Conservation (phyloP, 2,329 filamentous ascomycete genomes). For the Amauroascus verrucosus region DNA sequence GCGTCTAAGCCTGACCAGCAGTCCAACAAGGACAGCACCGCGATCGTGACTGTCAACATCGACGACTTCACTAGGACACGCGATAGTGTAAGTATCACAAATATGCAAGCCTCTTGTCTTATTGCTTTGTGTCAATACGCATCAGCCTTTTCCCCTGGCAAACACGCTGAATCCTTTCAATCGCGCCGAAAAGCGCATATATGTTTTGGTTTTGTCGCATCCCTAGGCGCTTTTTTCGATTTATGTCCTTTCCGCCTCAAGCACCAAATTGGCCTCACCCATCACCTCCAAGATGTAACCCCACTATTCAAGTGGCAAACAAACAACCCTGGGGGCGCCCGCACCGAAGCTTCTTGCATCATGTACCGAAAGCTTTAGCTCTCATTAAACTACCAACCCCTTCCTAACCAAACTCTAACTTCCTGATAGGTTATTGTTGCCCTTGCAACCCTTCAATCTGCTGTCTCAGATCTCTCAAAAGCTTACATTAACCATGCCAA, state of each 20-base stretch:
- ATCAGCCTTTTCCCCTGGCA: not conserved
- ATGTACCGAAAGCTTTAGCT: not conserved
- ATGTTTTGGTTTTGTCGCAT: constrained; percentile 4
- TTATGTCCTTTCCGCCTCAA: not conserved
- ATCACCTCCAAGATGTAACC: not conserved
- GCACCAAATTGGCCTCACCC: not conserved
- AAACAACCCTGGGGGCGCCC: not conserved
- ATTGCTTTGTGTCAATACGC: not conserved
- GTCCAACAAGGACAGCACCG: constrained; percentile 23
- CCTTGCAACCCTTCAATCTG: constrained; percentile 66
- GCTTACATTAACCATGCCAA: constrained; percentile 86
- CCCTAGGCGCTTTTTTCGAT: not conserved
- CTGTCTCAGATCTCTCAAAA: constrained; percentile 67
- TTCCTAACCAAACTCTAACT: constrained; percentile 21
- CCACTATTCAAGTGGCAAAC: not conserved
- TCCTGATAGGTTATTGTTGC: constrained; percentile 58
- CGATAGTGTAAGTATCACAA: constrained; percentile 59
- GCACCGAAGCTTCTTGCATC: not conserved
- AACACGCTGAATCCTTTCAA: not conserved
- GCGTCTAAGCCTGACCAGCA: constrained; percentile 25
- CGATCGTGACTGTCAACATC: constrained; percentile 42
- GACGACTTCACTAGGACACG: constrained; percentile 71
- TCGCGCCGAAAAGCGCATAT: not conserved
- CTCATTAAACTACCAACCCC: not conserved
- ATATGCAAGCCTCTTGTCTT: constrained; percentile 2